Evolutionary conservation across 1,139 yeast species (phyloP), one percentile per base, ranked within the genome.

Genomic region (Debaryomyces psychrophilus): DNA sequence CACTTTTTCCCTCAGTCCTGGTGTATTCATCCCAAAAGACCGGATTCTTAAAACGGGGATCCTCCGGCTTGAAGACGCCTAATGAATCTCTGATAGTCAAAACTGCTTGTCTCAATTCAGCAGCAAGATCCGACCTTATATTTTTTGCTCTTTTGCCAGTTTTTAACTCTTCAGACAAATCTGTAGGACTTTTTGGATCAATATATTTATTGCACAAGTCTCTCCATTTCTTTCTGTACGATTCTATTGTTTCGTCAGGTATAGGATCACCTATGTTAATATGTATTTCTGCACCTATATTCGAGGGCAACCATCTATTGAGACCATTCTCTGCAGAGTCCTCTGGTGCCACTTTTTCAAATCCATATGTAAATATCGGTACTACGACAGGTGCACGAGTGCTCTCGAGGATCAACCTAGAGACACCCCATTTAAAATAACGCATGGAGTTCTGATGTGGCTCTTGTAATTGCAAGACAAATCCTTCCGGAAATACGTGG

Each of bases 401-500:
- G 12, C 95, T 76, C 64, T 93, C 99, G 45, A 93, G 69, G 4
- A 93, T 76, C 54, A 92, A 64, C 54, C 99, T 76, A 2, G 96
- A 79, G 1, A 90, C 83, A 0, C 99, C 99, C 99, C 99, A 93
- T 61, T 90, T 87, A 74, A 93, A 93, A 64, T 89, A 93, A 51
- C 97, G 74, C 92, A 93, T 87, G 3, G 97, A 88, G 56, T 88
- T 85, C 45, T 78, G 73, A 62, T 81, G 83, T 1, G 97, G 97
- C 36, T 84, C 83, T 51, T 84, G 78, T 26, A 92, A 71, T 64
- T 93, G 99, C 44, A 93, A 78, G 1, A 93, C 98, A 62, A 86
- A 88, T 0, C 96, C 97, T 64, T 93, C 99, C 0, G 99, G 99
- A 65, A 90, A 93, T 4, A 92, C 84, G 64, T 93, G 98, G 50